Conservation (phyloP, 129 eudicot genomes). For the Heracleum sosnowskyi region DNA sequence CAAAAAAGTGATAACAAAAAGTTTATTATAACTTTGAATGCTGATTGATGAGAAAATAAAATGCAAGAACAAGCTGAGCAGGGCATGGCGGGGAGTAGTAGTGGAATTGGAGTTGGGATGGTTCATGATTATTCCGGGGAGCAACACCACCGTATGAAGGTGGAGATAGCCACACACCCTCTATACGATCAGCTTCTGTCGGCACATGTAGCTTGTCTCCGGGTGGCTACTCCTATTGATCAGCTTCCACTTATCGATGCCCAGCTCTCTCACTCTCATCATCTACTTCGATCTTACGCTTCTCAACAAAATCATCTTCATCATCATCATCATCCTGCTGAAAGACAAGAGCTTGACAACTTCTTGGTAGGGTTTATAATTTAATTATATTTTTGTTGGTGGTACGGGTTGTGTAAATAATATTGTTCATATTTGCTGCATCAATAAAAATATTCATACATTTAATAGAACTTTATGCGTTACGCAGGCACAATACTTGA, state of each 20-base stretch:
- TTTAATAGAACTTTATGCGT: too few species aligned
- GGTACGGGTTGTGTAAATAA: too few species aligned
- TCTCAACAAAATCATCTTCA: constrained; percentile 33
- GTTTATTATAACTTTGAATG: background rate
- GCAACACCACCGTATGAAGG: constrained; percentile 50
- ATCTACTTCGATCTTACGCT: constrained; percentile 60
- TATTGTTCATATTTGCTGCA: too few species aligned
- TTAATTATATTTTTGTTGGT: too few species aligned
- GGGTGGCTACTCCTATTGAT: constrained; percentile 89
- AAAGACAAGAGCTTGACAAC: constrained; percentile 75
- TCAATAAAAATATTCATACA: background rate
- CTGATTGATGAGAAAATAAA: background rate
- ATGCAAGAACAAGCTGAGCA: constrained; percentile 67
- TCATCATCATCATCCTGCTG: constrained; percentile 39
- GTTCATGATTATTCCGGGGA: constrained; percentile 39
- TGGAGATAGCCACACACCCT: constrained; percentile 84
- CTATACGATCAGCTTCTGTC: constrained; percentile 76
- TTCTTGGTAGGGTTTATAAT: constrained; percentile 73
- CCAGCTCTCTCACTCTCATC: constrained; percentile 66
- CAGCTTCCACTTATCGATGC: constrained; percentile 84
- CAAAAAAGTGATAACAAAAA: background rate
- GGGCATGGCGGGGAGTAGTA: constrained; percentile 40
- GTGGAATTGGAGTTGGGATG: constrained; percentile 30
- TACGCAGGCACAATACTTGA: constrained; percentile 84
- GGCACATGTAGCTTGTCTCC: constrained; percentile 79